Percentiles rank a stretch among this genome's conserved stretches.
phyloP scores from a whole-genome alignment of 108 stramenopile species.

The Nitzschia sp. region DNA sequence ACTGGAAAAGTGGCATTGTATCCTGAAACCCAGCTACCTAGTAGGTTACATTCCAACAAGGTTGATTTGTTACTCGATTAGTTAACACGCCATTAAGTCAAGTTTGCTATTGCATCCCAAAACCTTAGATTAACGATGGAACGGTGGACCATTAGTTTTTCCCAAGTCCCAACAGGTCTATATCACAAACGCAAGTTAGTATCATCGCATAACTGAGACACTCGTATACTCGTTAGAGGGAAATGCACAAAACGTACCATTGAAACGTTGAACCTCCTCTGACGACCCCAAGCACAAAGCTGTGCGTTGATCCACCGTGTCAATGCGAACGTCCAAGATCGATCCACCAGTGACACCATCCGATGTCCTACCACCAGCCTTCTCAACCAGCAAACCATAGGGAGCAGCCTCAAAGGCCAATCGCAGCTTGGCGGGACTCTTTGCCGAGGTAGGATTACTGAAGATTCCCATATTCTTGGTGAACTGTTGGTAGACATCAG shows the following conservation, averaged over 20 bases:
- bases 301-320: constrained; percentile 65
- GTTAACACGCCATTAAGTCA: too few relatives aligned
- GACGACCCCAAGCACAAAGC: constrained; percentile 64
- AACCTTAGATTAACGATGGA: too few relatives aligned
- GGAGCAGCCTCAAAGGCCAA: constrained; percentile 93
- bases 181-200: too few relatives aligned
- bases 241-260: constrained; percentile 17
- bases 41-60: too few relatives aligned
- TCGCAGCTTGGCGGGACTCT: constrained; percentile 87
- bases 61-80: too few relatives aligned
- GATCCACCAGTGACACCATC: constrained; percentile 60
- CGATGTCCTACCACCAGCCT: constrained; percentile 77
- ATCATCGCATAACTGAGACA: too few relatives aligned
- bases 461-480: constrained; percentile 87
- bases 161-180: too few relatives aligned
- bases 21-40: too few relatives aligned
- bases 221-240: too few relatives aligned
- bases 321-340: constrained; percentile 71
- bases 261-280: constrained; percentile 73
- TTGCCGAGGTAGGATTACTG: constrained; percentile 84
- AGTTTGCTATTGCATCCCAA: too few relatives aligned
- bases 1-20: too few relatives aligned
- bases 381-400: constrained; percentile 80
- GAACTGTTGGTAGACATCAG: constrained; percentile 88
- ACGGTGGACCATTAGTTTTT: too few relatives aligned